A percentile compares a stretch with the other conserved stretches of the same genome.
These are phyloP conservation scores for Nymphaea colorata DNA, from an alignment of 164 flowering plant species.

Conservation along the genomic window DNA sequence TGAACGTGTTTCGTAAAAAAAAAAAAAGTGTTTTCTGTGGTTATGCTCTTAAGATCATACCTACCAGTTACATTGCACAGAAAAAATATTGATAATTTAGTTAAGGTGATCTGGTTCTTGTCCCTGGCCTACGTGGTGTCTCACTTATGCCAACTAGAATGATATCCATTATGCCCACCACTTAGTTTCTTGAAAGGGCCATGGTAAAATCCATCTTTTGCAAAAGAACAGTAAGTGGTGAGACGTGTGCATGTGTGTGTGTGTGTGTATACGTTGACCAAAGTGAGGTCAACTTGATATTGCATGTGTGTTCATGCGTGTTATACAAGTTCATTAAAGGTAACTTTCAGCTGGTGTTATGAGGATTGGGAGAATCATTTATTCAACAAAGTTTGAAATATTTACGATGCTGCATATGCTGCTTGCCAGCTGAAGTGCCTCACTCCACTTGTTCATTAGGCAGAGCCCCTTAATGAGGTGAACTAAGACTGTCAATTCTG, in stretches of 20 bases:
- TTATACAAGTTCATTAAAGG: neutral
- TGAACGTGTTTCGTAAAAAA: too few relatives aligned
- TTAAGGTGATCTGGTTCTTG: too few relatives aligned
- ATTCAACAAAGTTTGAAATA: neutral
- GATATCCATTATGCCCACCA: too few relatives aligned
- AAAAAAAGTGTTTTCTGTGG: too few relatives aligned
- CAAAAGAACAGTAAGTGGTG: neutral
- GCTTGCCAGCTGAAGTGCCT: conserved; percentile 58
- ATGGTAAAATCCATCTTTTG: neutral
- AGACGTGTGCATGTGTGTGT: neutral
- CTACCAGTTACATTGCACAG: too few relatives aligned
- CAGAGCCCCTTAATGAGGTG: conserved; percentile 60
- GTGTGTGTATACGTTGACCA: neutral
- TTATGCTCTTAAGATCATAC: too few relatives aligned
- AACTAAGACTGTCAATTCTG: conserved; percentile 35
- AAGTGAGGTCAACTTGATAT: neutral
- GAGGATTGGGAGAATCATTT: neutral
- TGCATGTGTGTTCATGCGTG: neutral
- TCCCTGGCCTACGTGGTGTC: too few relatives aligned
- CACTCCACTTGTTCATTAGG: conserved; percentile 48
- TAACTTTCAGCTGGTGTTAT: neutral
- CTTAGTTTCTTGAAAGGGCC: neutral
- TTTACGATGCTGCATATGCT: conserved; percentile 47
- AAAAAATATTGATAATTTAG: too few relatives aligned
- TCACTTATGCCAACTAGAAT: too few relatives aligned